Base-by-base conservation (phyloP, 768 basidiomycete genomes). In the Mycena epipterygia region DNA sequence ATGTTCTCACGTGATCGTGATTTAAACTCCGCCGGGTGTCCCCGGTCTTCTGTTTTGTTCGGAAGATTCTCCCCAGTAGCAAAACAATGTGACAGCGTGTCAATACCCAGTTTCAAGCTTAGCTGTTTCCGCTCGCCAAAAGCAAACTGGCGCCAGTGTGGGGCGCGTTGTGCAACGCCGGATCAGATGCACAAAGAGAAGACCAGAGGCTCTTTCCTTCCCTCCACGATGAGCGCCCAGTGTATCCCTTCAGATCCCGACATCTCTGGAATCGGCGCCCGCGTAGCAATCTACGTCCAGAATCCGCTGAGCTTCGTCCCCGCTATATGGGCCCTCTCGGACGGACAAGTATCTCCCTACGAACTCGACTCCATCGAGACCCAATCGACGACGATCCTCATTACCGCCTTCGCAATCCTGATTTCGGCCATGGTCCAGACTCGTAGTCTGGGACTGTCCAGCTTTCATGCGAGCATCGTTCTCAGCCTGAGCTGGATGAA, bases 281-380 rank as follows among this genome's bases (percentile, higher is more conserved):
- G n/a, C n/a, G n/a, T n/a, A n/a, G 59, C 67, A 12, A 61, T 61
- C 44, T 61, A 68, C 52, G 29, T 70, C 2, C 79, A 79, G 42
- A 76, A 74, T 52, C 32, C 77, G 3, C 70, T 81, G 32, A 73
- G 73, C 49, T 75, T 80, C 37, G 58, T 75, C 1, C 75, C 76
- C 6, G 74, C 75, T 11, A 25, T 79, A 25, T 71, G 56, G 29
- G 74, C 70, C 14, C 71, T 77, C 37, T 60, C 27, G 16, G 77
- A 79, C 41, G 49, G 72, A 13, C 23, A 73, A 14, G 71, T 79
- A 27, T 58, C 67, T 8, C 17, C 32, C 1, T 49, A 56, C 37
- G 76, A 78, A 35, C 39, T 78, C 29, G 59, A 61, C 9, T 14
- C 59, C 13, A 42, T 61, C 25, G 67, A 67, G 37, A 59, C 29